Percentiles rank a stretch among this genome's conserved stretches.
Evolutionary conservation across 306 rosid genomes (phyloP).

Genomic region (Carpinus fangiana): DNA sequence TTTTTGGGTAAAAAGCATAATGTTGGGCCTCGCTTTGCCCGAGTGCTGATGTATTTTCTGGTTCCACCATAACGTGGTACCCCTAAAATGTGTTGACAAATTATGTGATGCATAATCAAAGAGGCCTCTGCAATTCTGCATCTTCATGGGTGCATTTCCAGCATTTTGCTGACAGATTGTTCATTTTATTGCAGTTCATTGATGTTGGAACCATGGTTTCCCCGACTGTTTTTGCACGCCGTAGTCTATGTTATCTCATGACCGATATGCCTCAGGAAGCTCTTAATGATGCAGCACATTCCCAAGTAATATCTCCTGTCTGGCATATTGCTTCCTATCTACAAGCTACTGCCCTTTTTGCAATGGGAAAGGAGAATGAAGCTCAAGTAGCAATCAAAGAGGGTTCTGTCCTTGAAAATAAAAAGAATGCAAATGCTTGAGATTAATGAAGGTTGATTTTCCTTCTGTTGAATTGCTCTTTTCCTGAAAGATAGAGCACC

Average conservation of each 20-base stretch:
- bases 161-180: constrained; percentile 33
- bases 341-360: constrained; percentile 71
- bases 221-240: constrained; percentile 90
- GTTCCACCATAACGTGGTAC: background rate
- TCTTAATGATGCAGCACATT: constrained; percentile 74
- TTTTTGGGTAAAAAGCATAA: background rate
- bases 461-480: constrained; percentile 26
- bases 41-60: background rate
- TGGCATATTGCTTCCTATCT: constrained; percentile 86
- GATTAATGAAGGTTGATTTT: constrained; percentile 14
- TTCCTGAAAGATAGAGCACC: constrained; percentile 35
- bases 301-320: constrained; percentile 72
- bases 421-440: constrained; percentile 48
- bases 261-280: constrained; percentile 80
- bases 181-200: constrained; percentile 64
- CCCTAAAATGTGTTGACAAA: background rate
- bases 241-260: constrained; percentile 76
- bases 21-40: background rate
- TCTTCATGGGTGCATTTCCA: constrained; percentile 13
- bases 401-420: constrained; percentile 70
- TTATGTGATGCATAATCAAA: background rate
- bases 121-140: background rate
- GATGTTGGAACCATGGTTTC: constrained; percentile 87
- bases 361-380: constrained; percentile 58
- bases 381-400: constrained; percentile 81